Percentiles rank a stretch among this genome's conserved stretches.
Conservation (phyloP, 73 alveolate species). For the Urostyla sp. region DNA sequence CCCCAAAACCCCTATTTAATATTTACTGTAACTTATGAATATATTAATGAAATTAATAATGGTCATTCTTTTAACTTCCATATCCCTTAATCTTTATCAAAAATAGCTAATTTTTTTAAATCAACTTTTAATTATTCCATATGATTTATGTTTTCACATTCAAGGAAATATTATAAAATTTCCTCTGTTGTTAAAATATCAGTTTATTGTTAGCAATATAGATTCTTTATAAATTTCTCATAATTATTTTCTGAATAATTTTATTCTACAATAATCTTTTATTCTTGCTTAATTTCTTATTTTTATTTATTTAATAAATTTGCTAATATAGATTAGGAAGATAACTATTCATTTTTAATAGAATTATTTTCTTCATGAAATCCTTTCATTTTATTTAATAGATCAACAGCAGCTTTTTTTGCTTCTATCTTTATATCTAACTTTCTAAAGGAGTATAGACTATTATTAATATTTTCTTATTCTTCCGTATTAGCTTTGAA, state of each 20-base stretch:
- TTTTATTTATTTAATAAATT: neutral
- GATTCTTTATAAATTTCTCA: too few relatives aligned
- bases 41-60: too few relatives aligned
- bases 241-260: neutral
- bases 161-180: neutral
- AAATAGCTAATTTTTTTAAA: neutral
- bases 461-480: neutral
- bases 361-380: neutral
- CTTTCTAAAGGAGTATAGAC: neutral
- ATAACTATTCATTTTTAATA: constrained; percentile 3
- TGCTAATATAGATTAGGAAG: constrained; percentile 23
- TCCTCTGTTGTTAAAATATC: neutral
- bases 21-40: too few relatives aligned
- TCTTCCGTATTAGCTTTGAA: constrained; percentile 16
- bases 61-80: too few relatives aligned
- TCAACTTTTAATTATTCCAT: neutral
- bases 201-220: neutral
- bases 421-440: constrained; percentile 27
- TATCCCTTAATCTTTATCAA: too few relatives aligned
- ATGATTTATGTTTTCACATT: neutral
- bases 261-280: too few relatives aligned
- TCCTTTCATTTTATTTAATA: constrained; percentile 12
- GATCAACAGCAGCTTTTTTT: neutral
- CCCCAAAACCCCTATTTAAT: too few relatives aligned
- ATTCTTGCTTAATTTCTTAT: neutral